Evolutionary conservation across 208 protist species (phyloP), one percentile per base, ranked within the genome.

Genomic region (Crithidia thermophila): DNA sequence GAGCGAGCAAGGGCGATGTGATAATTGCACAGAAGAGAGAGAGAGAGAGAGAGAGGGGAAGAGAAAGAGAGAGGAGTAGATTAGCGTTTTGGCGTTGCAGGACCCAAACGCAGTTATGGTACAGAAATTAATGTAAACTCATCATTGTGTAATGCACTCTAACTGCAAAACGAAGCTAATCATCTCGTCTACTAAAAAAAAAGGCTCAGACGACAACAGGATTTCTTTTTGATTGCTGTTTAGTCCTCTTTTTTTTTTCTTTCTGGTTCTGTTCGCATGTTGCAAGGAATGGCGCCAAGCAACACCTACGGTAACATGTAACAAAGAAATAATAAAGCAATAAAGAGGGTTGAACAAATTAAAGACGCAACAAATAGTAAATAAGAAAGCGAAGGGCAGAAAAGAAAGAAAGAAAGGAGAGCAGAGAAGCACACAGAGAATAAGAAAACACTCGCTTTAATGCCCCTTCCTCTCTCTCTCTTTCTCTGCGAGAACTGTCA

Each of bases 281-380:
- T 51, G 23, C 46, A 53, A 31, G 25, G 49, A 4, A 53, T 36
- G n/a, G n/a, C 4, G 34, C 7, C 18, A 20, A 40, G n/a, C 10
- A 8, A 25, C 46, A 52, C 20, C 11, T 14, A 39, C 46, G 4
- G 27, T 27, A 18, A 27, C 23, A 52, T 13, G 14, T 40, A 18
- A 66, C 39, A 52, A 57, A 43, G n/a, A 57, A 43, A 57, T 58
- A 43, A 43, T 6, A 28, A 46, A 43, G 63, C 7, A 71, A 63
- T 8, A 59, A 59, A 28, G 14, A 63, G 25, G 45, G 13, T 28
- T 16, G 23, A 58, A 63, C 25, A 46, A 31, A 65, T 39, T 31
- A 28, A 50, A 58, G 18, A 46, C 8, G n/a, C 39, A 52, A 51
- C 9, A 40, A 27, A 64, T 34, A 72, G 5, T 31, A 13, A 31